Evolutionary conservation across 1,284 basidiomycete species (phyloP).

Genomic region (Ceratobasidium sp.): DNA sequence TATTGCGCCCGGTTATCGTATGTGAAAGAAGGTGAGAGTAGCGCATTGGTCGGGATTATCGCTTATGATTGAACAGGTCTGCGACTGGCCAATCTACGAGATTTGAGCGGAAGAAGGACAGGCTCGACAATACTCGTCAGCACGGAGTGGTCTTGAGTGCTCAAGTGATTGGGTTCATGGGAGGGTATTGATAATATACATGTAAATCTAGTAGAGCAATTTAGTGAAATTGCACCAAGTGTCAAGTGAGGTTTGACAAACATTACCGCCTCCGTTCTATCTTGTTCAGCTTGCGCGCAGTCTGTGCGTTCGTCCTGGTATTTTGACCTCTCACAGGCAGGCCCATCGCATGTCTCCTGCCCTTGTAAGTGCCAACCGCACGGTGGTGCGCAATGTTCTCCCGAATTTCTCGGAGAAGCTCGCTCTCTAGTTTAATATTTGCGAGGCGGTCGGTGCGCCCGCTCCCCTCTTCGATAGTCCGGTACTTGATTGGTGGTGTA

Average conservation of each 20-base stretch:
- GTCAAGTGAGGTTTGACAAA: neutral
- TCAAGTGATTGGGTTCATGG: neutral
- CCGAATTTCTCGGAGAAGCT: conserved; percentile 74
- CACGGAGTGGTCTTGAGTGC: conserved; percentile 18
- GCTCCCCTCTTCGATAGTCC: conserved; percentile 43
- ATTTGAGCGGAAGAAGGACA: conserved; percentile 31
- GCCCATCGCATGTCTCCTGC: conserved; percentile 84
- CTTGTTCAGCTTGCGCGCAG: conserved; percentile 83
- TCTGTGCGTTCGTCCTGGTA: conserved; percentile 83
- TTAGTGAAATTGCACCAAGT: neutral
- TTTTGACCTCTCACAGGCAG: conserved; percentile 89
- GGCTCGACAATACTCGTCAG: conserved; percentile 29
- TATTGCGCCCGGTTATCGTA: conserved; percentile 30
- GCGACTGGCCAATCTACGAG: conserved; percentile 31
- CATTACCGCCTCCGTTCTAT: conserved; percentile 57
- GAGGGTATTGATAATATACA: neutral
- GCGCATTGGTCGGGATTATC: neutral
- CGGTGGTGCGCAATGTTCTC: conserved; percentile 90
- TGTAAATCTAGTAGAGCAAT: neutral
- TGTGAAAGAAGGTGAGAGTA: conserved; percentile 21
- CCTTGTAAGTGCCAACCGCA: conserved; percentile 87
- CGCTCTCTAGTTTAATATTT: conserved; percentile 79
- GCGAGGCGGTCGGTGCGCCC: conserved; percentile 62
- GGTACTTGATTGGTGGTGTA: conserved; percentile 38
- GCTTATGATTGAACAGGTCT: conserved; percentile 8